A percentile compares a stretch with the other conserved stretches of the same genome.
These are phyloP conservation scores for Nicotiana undulata DNA, from an alignment of 257 asterid species.

Conservation along the genomic window DNA sequence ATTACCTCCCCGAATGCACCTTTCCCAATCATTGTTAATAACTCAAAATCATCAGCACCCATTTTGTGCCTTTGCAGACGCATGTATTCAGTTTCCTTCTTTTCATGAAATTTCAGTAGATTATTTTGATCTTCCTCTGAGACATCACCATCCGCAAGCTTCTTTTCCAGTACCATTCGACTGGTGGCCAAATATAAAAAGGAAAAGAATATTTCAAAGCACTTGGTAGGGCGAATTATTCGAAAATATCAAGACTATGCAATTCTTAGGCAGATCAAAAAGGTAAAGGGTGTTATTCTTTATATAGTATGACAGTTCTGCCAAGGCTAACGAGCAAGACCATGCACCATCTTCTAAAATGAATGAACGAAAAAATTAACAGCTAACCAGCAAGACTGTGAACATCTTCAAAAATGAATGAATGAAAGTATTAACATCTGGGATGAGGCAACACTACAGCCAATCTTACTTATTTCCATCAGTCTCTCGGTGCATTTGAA, in stretches of 20 bases:
- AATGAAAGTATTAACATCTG: not conserved
- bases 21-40: constrained; percentile 93
- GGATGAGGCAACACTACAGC: not conserved
- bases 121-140: constrained; percentile 96
- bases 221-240: not conserved
- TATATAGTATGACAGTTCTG: not conserved
- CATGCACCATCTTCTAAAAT: not conserved
- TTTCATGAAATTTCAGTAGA: constrained; percentile 74
- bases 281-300: not conserved
- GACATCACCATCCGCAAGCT: constrained; percentile 97
- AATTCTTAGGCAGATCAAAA: not conserved
- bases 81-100: constrained; percentile 98
- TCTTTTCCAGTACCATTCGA: constrained; percentile 74
- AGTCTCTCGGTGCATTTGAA: not conserved
- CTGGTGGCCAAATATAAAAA: constrained; percentile 37
- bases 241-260: constrained; percentile 6
- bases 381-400: constrained; percentile 2
- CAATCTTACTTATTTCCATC: constrained; percentile 4
- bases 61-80: constrained; percentile 97
- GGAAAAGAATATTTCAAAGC: not conserved
- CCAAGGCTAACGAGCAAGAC: not conserved
- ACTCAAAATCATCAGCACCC: constrained; percentile 91
- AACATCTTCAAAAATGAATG: not conserved
- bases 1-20: constrained; percentile 99
- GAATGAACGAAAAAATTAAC: not conserved